phyloP scores from a whole-genome alignment of 345 rosid genomes.

The Cardamine resedifolia region DNA sequence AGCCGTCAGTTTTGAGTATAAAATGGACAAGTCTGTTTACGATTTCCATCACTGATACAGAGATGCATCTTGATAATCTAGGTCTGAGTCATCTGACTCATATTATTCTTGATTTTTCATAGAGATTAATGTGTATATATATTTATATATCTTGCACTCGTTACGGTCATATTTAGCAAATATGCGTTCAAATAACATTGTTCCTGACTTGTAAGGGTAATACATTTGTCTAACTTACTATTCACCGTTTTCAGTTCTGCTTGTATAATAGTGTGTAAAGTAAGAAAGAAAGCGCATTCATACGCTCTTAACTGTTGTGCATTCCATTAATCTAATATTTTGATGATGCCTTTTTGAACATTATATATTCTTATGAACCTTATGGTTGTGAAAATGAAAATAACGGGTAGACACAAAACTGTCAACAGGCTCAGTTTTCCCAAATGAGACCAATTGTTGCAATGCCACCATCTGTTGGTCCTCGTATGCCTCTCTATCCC shows the following conservation, averaged over 20 bases:
- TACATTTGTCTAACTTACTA: background rate
- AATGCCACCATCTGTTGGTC: constrained; percentile 73
- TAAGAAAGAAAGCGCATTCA: constrained; percentile 33
- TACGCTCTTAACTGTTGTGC: background rate
- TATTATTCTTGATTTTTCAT: background rate
- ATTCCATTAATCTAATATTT: background rate
- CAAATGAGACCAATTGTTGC: constrained; percentile 70
- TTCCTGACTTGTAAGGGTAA: background rate
- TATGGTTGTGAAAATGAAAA: background rate
- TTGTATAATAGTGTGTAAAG: background rate
- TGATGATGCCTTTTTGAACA: background rate
- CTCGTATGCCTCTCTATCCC: constrained; percentile 84
- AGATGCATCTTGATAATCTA: constrained; percentile 9
- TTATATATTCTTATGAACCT: background rate
- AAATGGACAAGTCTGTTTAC: background rate
- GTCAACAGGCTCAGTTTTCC: constrained; percentile 79
- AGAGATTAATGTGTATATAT: background rate
- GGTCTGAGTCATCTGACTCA: background rate
- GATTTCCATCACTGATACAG: background rate
- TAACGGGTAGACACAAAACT: background rate
- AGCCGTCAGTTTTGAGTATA: background rate
- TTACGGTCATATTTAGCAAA: background rate
- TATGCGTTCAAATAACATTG: background rate
- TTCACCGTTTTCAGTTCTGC: background rate
- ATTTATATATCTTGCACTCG: background rate